A percentile compares a stretch with the other conserved stretches of the same genome.
Conservation (phyloP, 2,329 filamentous ascomycete species). For the Onygenales sp. region DNA sequence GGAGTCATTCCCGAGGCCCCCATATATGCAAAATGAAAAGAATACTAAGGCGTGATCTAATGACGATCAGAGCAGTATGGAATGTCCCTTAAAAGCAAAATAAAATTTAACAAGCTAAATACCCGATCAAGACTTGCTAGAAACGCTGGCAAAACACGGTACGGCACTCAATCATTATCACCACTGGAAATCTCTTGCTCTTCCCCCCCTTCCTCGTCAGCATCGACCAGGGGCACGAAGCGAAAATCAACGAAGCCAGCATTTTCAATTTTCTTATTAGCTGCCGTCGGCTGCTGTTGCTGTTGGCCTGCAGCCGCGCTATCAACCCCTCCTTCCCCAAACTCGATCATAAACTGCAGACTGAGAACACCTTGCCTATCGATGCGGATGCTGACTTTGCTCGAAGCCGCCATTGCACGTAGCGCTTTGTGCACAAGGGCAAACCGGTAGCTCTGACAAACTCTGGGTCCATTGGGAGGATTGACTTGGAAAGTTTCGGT, state of each 20-base stretch:
- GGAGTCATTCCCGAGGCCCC: too few relatives aligned
- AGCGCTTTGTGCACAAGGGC: constrained; percentile 73
- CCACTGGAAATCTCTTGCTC: constrained; percentile 10
- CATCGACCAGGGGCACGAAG: constrained; percentile 37
- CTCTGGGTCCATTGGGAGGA: constrained; percentile 49
- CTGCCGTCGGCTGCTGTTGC: constrained; percentile 4
- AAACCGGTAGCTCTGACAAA: constrained; percentile 79
- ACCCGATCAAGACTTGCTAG: not conserved
- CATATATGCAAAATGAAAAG: too few relatives aligned
- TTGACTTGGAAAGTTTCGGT: constrained; percentile 45
- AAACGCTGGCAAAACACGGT: not conserved
- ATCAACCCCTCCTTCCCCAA: constrained; percentile 48
- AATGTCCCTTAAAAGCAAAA: too few relatives aligned
- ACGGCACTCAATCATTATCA: not conserved
- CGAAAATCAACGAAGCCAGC: constrained; percentile 40
- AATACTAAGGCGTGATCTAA: too few relatives aligned
- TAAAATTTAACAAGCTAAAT: not conserved
- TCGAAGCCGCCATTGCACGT: constrained; percentile 86
- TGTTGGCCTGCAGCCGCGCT: constrained; percentile 13
- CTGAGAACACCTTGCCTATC: constrained; percentile 86
- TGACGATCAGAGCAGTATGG: too few relatives aligned
- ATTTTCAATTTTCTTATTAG: constrained; percentile 17
- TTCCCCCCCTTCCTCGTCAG: constrained; percentile 25
- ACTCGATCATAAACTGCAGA: constrained; percentile 91
- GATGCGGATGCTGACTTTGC: constrained; percentile 82